phyloP scores from a whole-genome alignment of 2,329 filamentous ascomycete species.

The Alternaria gansuensis region DNA sequence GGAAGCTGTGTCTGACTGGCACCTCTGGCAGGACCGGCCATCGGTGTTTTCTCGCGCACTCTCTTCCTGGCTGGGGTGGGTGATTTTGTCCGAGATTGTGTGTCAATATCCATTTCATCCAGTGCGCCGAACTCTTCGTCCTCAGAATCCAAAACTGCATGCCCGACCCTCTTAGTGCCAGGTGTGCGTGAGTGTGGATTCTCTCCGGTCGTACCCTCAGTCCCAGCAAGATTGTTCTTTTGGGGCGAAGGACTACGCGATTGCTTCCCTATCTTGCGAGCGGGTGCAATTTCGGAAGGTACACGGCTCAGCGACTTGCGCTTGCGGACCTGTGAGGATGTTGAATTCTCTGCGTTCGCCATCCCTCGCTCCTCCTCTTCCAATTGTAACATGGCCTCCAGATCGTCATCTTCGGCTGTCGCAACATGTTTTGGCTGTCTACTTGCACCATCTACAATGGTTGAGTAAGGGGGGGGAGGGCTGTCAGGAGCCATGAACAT shows the following conservation, averaged over 20 bases:
- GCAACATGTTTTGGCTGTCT: slow-evolving; percentile 3
- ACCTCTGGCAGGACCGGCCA: slow-evolving; percentile 20
- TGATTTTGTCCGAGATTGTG: slow-evolving; percentile 22
- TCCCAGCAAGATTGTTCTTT: slow-evolving; percentile 8
- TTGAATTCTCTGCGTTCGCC: slow-evolving; percentile 13
- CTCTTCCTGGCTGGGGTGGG: slow-evolving; percentile 20
- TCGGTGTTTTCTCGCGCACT: slow-evolving; percentile 25
- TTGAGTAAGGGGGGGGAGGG: slow-evolving; percentile 58
- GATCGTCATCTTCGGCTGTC: slow-evolving; percentile 17
- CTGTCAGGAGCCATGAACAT: slow-evolving; percentile 34
- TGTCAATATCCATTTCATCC: slow-evolving; percentile 40
- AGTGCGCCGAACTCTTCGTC: slow-evolving; percentile 44
- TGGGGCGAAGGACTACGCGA: slow-evolving; percentile 33
- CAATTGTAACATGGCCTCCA: slow-evolving; percentile 24
- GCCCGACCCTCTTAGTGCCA: slow-evolving; percentile 28
- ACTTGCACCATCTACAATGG: slow-evolving; percentile 38
- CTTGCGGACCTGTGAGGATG: slow-evolving; percentile 34
- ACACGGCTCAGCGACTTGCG: slow-evolving; percentile 45
- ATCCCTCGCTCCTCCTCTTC: slow-evolving; percentile 30
- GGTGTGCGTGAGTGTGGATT: slow-evolving; percentile 20
- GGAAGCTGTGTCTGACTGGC: slow-evolving; percentile 27
- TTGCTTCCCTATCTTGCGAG: slow-evolving; percentile 44
- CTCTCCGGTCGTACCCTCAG: not conserved
- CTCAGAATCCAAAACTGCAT: slow-evolving; percentile 45
- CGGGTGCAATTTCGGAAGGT: slow-evolving; percentile 40